Percentiles rank a stretch among this genome's conserved stretches.
phyloP scores from a whole-genome alignment of 164 flowering plant genomes.

The Dillenia turbinata region DNA sequence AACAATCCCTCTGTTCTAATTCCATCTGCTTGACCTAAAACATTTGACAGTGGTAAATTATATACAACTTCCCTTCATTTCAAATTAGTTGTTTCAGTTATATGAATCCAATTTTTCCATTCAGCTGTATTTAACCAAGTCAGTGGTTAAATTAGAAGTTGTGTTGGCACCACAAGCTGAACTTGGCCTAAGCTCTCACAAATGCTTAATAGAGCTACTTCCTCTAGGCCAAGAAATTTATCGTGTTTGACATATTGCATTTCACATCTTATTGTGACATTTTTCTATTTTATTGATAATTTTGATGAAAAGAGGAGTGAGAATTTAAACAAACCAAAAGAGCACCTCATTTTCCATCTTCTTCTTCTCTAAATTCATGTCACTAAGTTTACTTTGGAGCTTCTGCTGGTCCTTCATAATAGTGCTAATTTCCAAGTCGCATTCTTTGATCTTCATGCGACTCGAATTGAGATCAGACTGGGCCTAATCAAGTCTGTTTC shows the following conservation, averaged over 20 bases:
- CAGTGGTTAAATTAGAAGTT: no score
- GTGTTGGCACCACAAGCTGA: no score
- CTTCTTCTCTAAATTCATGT: constrained; percentile 76
- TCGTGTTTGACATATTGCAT: no score
- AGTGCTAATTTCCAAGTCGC: constrained; percentile 73
- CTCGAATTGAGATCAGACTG: constrained; percentile 53
- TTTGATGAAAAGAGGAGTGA: no score
- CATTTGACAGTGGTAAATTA: not conserved
- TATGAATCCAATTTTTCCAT: no score
- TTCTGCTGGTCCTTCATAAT: constrained; percentile 76
- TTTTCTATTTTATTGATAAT: no score
- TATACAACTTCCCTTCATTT: no score
- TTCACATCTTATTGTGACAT: no score
- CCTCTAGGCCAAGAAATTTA: not conserved
- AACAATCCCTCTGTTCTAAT: constrained; percentile 86
- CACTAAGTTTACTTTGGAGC: constrained; percentile 65
- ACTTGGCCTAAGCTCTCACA: no score
- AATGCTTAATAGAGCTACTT: not conserved
- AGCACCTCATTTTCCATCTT: constrained; percentile 91
- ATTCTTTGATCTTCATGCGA: constrained; percentile 77
- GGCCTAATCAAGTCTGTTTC: constrained; percentile 47
- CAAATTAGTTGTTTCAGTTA: no score
- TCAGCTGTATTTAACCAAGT: no score
- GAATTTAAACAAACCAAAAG: constrained; percentile 3
- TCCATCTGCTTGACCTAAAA: constrained; percentile 87